phyloP scores from a whole-genome alignment of 2,329 filamentous ascomycete species.

The Arthrobotrys conoides region DNA sequence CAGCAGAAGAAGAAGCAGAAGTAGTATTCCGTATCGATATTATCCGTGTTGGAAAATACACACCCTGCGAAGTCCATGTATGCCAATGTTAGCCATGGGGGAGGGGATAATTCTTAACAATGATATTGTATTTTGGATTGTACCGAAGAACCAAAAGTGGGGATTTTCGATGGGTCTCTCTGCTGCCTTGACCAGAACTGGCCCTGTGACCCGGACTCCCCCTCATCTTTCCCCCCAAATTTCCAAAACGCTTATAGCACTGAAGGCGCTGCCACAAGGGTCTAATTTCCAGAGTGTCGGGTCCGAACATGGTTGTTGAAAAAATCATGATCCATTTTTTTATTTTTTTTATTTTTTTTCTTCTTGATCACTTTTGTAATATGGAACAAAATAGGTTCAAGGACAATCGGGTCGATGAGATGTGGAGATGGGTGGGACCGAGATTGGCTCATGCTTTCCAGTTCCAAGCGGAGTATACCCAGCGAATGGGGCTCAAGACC shows the following conservation, averaged over 20 bases:
- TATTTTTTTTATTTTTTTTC: conserved; percentile 25
- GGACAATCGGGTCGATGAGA: conserved; percentile 45
- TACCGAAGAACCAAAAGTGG: conserved; percentile 24
- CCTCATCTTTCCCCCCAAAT: too few species aligned
- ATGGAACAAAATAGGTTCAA: conserved; percentile 31
- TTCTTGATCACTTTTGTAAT: conserved; percentile 29
- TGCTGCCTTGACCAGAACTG: conserved; percentile 45
- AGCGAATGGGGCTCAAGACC: conserved; percentile 7
- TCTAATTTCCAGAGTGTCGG: conserved; percentile 59
- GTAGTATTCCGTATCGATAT: background rate
- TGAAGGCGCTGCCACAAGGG: conserved; percentile 48
- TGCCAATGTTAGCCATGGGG: background rate
- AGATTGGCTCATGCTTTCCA: conserved; percentile 36
- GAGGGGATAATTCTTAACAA: conserved; percentile 16
- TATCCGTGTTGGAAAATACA: conserved; percentile 11
- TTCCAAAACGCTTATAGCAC: conserved; percentile 51
- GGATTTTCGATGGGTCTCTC: conserved; percentile 18
- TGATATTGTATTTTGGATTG: conserved; percentile 20
- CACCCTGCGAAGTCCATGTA: too few species aligned
- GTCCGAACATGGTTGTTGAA: conserved; percentile 55
- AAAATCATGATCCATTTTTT: conserved; percentile 24
- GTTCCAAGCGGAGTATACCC: conserved; percentile 6
- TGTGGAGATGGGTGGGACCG: conserved; percentile 45
- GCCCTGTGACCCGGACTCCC: conserved; percentile 54
- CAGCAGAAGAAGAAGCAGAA: too few species aligned